Base-by-base conservation (phyloP, 2,329 filamentous ascomycete species). In the Huntiella decipiens region DNA sequence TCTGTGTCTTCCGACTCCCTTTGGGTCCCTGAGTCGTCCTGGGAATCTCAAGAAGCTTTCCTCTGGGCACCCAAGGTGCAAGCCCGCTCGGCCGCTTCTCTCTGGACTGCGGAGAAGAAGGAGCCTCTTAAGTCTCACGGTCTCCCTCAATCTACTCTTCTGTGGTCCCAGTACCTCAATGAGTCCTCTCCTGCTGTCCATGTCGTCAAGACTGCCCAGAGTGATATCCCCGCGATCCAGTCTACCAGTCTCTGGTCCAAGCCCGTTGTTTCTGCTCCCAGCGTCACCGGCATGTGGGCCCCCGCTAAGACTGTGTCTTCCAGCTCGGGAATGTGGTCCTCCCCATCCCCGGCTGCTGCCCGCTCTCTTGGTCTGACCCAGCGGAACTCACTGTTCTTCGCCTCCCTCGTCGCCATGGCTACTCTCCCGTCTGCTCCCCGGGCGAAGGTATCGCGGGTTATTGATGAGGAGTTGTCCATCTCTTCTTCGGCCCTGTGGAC, bases 201-300 rank as follows among this genome's bases (percentile, higher is more conserved):
- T n/a, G 19, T 42, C 16, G 16, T 44, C 10, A 36, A 36, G 19
- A 41, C 31, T 28, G 17, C 34, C 11, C 47, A 43, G 39, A 36
- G 31, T 28, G 42, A n/a, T 7, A 44, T 39, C 36, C 46, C 46
- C 16, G 22, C 32, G 17, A 15, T 41, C 12, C 16, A 19, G 12
- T 31, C 19, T 22, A 31, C 39, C 15, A 28, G 19, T 15, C 28
- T 33, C 15, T 44, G 38, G 37, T 6, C 12, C 7, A 44, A 47
- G 22, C 3, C 38, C 16, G 38, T 33, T 15, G 3, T 38, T 33
- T 1, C 19, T 22, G 17, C 16, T 22, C 17, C 36, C 6, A 42
- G 19, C 58, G 59, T 38, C 52, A 63, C 42, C 55, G 58, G 15
- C 33, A 31, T 46, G 19, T 49, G 48, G 48, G 42, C 32, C n/a